phyloP scores from a whole-genome alignment of 2,329 filamentous ascomycete species.

The Sphaerulina musiva region DNA sequence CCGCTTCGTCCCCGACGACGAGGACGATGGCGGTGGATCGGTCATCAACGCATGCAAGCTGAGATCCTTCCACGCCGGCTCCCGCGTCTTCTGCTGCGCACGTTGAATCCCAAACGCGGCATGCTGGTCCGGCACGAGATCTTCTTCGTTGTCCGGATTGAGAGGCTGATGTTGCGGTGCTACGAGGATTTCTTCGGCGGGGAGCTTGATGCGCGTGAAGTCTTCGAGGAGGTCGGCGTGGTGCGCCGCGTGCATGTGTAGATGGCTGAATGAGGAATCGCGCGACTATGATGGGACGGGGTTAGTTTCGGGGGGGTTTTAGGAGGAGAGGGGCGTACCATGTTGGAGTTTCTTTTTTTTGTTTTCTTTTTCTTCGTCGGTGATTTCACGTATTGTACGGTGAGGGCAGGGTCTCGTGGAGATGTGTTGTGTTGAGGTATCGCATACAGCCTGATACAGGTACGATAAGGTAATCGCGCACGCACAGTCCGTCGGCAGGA shows the following conservation, averaged over 20 bases:
- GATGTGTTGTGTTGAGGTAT: no score
- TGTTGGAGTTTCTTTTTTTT: background rate
- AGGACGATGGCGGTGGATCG: conserved; percentile 46
- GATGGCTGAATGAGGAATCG: conserved; percentile 66
- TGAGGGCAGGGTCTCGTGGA: no score
- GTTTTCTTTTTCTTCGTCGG: no score
- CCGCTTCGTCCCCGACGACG: no score
- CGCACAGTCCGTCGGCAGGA: no score
- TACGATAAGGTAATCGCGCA: no score
- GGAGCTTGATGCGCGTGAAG: conserved; percentile 40
- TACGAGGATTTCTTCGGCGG: conserved; percentile 71
- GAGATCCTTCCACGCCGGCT: conserved; percentile 73
- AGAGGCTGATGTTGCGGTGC: conserved; percentile 70
- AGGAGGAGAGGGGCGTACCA: conserved; percentile 9
- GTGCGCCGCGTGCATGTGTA: conserved; percentile 66
- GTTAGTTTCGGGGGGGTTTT: conserved; percentile 1
- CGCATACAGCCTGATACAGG: no score
- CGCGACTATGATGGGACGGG: conserved; percentile 44
- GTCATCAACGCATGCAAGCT: conserved; percentile 65
- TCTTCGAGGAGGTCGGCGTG: conserved; percentile 72
- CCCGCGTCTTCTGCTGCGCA: conserved; percentile 64
- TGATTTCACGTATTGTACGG: no score
- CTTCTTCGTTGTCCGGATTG: conserved; percentile 80
- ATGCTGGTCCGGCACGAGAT: conserved; percentile 81
- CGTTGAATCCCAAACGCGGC: conserved; percentile 80